Evolutionary conservation across 306 rosid species (phyloP), one percentile per base, ranked within the genome.

Genomic region (Pueraria montana): DNA sequence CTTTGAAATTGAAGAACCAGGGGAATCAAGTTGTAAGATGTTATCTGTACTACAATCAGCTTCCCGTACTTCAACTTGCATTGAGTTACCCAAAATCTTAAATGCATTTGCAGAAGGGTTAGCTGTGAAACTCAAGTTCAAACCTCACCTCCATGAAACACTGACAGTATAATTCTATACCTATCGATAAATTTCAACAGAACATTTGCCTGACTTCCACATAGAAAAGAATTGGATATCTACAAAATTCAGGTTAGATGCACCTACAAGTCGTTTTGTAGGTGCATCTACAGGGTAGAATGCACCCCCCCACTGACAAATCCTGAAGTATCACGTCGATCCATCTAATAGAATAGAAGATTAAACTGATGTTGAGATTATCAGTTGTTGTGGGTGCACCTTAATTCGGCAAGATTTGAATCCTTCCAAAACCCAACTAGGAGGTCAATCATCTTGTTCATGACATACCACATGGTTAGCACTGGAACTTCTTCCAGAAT

Each of bases 301-400:
- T 77, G 85, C 91, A 79, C 18, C 96, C 97, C 97, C 87, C 98
- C 99, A 16, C 99, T 94, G 48, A 96, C 99, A 89, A 96, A 96
- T 78, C 98, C 99, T 0, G 99, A 96, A 21, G 99, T 96, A 88
- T 96, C 99, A 2, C 90, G 87, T 4, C 97, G 91, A 85, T 96
- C 99, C 99, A 96, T 96, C 79, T 79, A 50, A 68, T 62, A 63
- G 43, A 77, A 77, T 85, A 79, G 84, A 73, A 78, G 69, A 83
- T 77, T 83, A 76, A 87, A 62, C 68, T 17, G 43, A 59, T 42
- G 55, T 70, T 81, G 78, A 76, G 79, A 83, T 80, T 86, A 70
- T 89, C 88, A 87, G 65, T 34, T 36, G 82, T 38, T 84, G 77
- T 59, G 50, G 78, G 80, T 40, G 38, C 53, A 82, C 74, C 71